These are phyloP conservation scores for Skeletonema tropicum DNA, from an alignment of 108 stramenopile genomes.

Conservation along the genomic window DNA sequence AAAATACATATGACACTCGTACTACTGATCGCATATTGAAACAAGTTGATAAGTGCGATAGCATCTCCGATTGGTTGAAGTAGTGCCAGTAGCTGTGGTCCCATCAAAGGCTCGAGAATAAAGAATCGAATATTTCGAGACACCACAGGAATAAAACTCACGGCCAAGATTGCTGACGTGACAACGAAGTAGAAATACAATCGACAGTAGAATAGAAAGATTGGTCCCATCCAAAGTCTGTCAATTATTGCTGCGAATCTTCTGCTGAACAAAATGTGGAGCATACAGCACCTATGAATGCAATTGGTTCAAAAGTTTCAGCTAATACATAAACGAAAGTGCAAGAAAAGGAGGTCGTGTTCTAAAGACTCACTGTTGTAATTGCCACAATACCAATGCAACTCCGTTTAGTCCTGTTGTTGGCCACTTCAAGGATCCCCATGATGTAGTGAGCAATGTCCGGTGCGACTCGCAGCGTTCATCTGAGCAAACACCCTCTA, in stretches of 20 bases:
- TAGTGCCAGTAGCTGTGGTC: constrained; percentile 5
- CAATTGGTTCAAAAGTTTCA: neutral
- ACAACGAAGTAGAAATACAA: constrained; percentile 43
- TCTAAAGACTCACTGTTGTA: constrained; percentile 17
- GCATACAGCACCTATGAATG: constrained; percentile 26
- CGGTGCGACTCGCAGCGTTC: constrained; percentile 17
- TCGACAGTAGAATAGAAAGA: constrained; percentile 32
- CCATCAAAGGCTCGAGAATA: constrained; percentile 13
- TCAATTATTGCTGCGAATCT: constrained; percentile 40
- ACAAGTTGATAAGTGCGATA: constrained; percentile 24
- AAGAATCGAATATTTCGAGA: constrained; percentile 19
- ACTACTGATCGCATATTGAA: constrained; percentile 22
- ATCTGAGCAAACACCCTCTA: constrained; percentile 29
- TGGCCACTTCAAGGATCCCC: constrained; percentile 27
- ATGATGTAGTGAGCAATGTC: constrained; percentile 13
- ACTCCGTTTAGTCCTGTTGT: constrained; percentile 32
- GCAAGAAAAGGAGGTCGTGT: neutral
- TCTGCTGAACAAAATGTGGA: constrained; percentile 37
- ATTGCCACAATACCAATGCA: constrained; percentile 36
- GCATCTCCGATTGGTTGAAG: constrained; percentile 18
- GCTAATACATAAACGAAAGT: neutral
- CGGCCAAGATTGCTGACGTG: constrained; percentile 28
- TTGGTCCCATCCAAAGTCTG: constrained; percentile 42
- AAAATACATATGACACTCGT: constrained; percentile 44
- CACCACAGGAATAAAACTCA: constrained; percentile 32